Evolutionary conservation across 352 stramenopile genomes (phyloP).

Genomic region (Thraustochytrium sp.): DNA sequence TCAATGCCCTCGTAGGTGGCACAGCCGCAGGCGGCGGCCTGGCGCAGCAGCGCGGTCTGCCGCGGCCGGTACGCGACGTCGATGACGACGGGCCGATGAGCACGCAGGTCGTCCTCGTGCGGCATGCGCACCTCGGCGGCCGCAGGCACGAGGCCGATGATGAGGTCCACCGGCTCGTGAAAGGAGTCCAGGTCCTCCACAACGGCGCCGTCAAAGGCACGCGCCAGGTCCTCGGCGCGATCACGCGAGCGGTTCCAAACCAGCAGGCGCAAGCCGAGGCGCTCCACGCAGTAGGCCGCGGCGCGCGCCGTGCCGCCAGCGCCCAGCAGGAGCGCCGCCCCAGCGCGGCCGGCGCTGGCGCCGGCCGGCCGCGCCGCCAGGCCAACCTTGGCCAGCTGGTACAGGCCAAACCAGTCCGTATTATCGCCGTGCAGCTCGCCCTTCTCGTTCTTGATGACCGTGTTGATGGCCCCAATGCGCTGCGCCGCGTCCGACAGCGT

Average conservation of each 20-base stretch:
- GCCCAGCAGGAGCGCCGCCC: constrained; percentile 70
- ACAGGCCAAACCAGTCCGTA: constrained; percentile 97
- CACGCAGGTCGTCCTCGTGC: constrained; percentile 56
- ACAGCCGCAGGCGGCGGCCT: constrained; percentile 73
- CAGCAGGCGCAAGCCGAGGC: constrained; percentile 75
- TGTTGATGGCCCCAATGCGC: constrained; percentile 98
- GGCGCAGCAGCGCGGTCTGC: constrained; percentile 80
- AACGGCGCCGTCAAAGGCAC: constrained; percentile 71
- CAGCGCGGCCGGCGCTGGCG: background rate
- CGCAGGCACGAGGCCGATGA: constrained; percentile 91
- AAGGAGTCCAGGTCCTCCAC: constrained; percentile 54
- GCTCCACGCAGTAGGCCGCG: constrained; percentile 83
- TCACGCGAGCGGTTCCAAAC: constrained; percentile 91
- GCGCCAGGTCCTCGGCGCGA: constrained; percentile 79
- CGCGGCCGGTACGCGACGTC: constrained; percentile 97
- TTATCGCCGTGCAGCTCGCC: constrained; percentile 75
- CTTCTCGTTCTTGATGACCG: constrained; percentile 63
- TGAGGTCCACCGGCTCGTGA: constrained; percentile 68
- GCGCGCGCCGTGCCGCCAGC: constrained; percentile 88
- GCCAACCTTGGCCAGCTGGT: constrained; percentile 72
- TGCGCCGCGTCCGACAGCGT: constrained; percentile 81
- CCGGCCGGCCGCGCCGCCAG: constrained; percentile 42
- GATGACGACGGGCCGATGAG: constrained; percentile 73
- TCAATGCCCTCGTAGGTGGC: constrained; percentile 88
- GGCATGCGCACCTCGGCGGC: constrained; percentile 71